Evolutionary conservation across 495 filamentous ascomycete species (phyloP), one percentile per base, ranked within the genome.

Genomic region (Penicillium tannophilum): DNA sequence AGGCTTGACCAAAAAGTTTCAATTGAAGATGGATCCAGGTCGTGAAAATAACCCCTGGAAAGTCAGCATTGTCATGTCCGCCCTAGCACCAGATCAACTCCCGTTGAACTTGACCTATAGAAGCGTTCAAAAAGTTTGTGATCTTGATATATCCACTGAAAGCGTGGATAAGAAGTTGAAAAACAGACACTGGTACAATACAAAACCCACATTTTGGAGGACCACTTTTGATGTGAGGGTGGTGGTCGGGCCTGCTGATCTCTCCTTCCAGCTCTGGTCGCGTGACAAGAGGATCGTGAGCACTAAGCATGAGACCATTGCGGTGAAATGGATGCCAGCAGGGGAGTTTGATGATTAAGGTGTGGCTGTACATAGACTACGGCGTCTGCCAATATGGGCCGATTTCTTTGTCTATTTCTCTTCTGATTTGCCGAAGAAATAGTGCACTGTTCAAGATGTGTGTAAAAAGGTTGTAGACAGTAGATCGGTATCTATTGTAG

Each of bases 211-310:
- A 28, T 83, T 78, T 47, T 78, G 79, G 62, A 63, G 79, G n/a
- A 77, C 76, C 14, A 70, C 58, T 4, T 85, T 84, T 48, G 76
- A 82, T 30, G 71, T 86, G 6, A 69, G 69, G n/a, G 77, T 81
- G 3, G 74, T 83, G 2, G 74, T 84, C 35, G 82, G 81, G 6
- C 69, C 82, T 6, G 84, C 82, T 1, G 82, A 86, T 56, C 64
- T 86, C 17, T 69, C 76, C 6, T 86, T 86, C 42, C 78, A 84
- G 65, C 47, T 84, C 6, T 82, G 81, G 78, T 79, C 78, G 42
- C 76, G 72, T 23, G 76, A 81, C 4, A 71, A 72, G 33, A 74
- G 66, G 55, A 78, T 81, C 44, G 33, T 47, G 64, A 78, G 51
- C 62, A 75, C 53, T 61, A 60, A 75, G 19, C 81, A 83, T 66